A percentile compares a stretch with the other conserved stretches of the same genome.
Conservation (phyloP, 345 rosid species). For the Eucalyptus sideroxylon region DNA sequence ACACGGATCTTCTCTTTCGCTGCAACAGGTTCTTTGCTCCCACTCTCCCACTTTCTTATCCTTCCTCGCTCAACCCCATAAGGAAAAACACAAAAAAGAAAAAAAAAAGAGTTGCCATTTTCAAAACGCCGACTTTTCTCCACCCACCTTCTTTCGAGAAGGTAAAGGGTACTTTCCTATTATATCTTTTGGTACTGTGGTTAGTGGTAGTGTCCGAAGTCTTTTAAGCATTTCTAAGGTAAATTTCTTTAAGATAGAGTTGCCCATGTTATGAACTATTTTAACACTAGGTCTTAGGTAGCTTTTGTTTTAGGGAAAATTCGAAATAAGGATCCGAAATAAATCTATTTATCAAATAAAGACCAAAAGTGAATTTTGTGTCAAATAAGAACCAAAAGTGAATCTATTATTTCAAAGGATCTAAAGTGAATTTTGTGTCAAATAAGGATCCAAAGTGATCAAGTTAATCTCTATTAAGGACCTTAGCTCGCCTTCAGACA, state of each 20-base stretch:
- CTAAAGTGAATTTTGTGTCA: too few species aligned
- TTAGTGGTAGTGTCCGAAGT: neutral
- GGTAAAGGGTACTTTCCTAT: neutral
- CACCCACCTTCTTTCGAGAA: neutral
- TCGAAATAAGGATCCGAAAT: too few species aligned
- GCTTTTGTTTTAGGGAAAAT: too few species aligned
- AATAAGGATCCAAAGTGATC: too few species aligned
- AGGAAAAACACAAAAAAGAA: neutral
- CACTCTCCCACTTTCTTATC: neutral
- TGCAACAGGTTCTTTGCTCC: constrained; percentile 50
- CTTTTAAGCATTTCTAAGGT: neutral
- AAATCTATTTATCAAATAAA: too few species aligned
- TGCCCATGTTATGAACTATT: neutral
- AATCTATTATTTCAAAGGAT: too few species aligned
- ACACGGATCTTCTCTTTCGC: constrained; percentile 26
- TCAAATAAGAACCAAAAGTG: too few species aligned
- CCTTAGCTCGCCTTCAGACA: too few species aligned
- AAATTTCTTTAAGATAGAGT: neutral
- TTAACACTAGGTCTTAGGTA: too few species aligned
- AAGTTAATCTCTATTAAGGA: too few species aligned
- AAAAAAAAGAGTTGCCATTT: neutral
- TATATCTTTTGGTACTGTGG: neutral
- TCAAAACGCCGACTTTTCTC: neutral
- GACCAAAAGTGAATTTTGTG: too few species aligned
- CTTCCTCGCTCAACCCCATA: neutral